Evolutionary conservation across 352 stramenopile genomes (phyloP).

Genomic region (Globisporangium perplexum): DNA sequence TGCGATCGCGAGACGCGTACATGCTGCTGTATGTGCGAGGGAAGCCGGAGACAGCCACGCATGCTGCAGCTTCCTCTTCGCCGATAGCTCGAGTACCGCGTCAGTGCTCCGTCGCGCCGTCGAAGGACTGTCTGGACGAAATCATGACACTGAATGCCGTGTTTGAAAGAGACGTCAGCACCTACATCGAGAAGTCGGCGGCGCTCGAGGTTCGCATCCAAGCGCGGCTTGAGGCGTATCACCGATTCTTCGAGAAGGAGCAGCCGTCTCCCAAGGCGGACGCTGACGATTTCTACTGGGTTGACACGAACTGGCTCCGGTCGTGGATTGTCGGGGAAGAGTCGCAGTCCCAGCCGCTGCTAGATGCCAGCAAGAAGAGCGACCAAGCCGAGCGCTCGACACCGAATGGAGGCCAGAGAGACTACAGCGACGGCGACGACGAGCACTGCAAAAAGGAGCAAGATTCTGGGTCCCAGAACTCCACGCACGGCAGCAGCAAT

Average conservation of each 20-base stretch:
- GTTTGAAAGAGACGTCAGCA: conserved; percentile 41
- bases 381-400: conserved; percentile 6
- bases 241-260: conserved; percentile 53
- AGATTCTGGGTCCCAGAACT: background rate
- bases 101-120: conserved; percentile 13
- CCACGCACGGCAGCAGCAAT: conserved; percentile 1
- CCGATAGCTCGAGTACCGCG: background rate
- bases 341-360: conserved; percentile 1
- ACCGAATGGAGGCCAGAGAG: conserved; percentile 2
- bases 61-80: background rate
- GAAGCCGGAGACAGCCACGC: conserved; percentile 7
- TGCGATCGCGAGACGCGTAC: conserved; percentile 78
- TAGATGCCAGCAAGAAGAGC: conserved; percentile 1
- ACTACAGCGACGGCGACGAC: conserved; percentile 9
- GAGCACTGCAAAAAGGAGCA: conserved; percentile 13
- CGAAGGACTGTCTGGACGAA: conserved; percentile 29
- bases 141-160: conserved; percentile 44
- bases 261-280: conserved; percentile 32
- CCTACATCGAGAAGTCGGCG: conserved; percentile 37
- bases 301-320: conserved; percentile 58
- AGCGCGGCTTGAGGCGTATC: conserved; percentile 46
- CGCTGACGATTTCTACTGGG: conserved; percentile 49
- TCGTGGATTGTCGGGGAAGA: conserved; percentile 65
- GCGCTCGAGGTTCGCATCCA: conserved; percentile 47
- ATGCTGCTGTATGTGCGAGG: conserved; percentile 81